Evolutionary conservation across 129 eudicot genomes (phyloP).

Genomic region (Helichrysum umbraculigerum): DNA sequence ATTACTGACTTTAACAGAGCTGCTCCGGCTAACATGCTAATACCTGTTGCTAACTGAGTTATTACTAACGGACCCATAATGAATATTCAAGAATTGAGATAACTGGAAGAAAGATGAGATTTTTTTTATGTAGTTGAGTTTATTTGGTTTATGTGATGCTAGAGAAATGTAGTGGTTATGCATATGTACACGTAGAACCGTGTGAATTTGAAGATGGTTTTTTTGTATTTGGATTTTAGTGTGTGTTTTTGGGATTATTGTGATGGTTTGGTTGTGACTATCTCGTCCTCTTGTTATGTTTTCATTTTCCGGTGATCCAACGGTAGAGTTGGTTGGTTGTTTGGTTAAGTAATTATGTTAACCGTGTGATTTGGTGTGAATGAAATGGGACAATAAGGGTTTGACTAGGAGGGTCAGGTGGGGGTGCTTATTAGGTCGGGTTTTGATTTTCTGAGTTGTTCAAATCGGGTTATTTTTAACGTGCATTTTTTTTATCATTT

Average conservation of each 20-base stretch:
- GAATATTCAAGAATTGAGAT: conserved; percentile 9
- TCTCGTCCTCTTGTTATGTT: conserved; percentile 5
- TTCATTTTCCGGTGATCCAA: conserved; percentile 1
- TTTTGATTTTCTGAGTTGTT: no score
- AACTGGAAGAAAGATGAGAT: neutral
- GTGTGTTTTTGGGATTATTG: conserved; percentile 9
- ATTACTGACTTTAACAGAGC: conserved; percentile 3
- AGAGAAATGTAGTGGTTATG: conserved; percentile 11
- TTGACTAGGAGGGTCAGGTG: neutral
- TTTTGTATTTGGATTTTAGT: neutral
- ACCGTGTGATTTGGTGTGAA: conserved; percentile 6
- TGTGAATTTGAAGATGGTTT: conserved; percentile 9
- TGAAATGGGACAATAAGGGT: neutral
- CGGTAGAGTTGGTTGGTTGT: neutral
- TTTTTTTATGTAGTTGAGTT: conserved; percentile 1
- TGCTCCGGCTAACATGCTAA: conserved; percentile 20
- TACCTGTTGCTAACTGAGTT: conserved; percentile 11
- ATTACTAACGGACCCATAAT: conserved; percentile 5
- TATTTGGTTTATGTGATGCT: neutral
- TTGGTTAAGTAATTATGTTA: conserved; percentile 3
- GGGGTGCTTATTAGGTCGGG: neutral
- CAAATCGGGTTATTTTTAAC: no score
- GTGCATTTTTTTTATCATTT: no score
- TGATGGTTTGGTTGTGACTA: conserved; percentile 1
- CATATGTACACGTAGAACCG: conserved; percentile 16